Evolutionary conservation across 1,139 yeast genomes (phyloP).

Genomic region (Sugiyamaella neomexicana): DNA sequence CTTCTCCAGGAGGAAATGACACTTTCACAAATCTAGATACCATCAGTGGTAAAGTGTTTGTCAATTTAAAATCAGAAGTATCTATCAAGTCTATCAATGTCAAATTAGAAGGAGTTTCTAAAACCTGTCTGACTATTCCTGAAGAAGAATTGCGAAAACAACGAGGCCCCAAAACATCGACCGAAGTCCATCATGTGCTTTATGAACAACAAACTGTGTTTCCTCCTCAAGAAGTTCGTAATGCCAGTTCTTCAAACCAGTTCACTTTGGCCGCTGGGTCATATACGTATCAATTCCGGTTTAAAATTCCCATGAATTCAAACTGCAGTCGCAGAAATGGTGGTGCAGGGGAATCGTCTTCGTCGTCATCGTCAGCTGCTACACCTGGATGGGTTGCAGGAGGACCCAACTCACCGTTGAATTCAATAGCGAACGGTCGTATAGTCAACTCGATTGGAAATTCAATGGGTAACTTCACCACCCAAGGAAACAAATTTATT

Average conservation of each 20-base stretch:
- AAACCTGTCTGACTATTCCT: conserved; percentile 36
- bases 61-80: conserved; percentile 50
- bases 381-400: conserved; percentile 1
- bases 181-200: conserved; percentile 56
- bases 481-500: conserved; percentile 42
- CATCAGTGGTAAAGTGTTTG: conserved; percentile 50
- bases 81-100: conserved; percentile 55
- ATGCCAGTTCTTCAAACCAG: conserved; percentile 51
- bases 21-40: conserved; percentile 56
- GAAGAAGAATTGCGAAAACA: conserved; percentile 26
- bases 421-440: conserved; percentile 2
- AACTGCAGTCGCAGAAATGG: conserved; percentile 46
- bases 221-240: conserved; percentile 58
- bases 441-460: not conserved
- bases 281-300: conserved; percentile 58
- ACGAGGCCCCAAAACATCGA: conserved; percentile 30
- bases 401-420: conserved; percentile 4
- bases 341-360: conserved; percentile 12
- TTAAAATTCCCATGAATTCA: conserved; percentile 53
- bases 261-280: conserved; percentile 63
- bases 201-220: conserved; percentile 58
- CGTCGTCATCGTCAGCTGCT: not conserved
- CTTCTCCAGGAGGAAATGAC: conserved; percentile 17
- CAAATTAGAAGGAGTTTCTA: conserved; percentile 58
- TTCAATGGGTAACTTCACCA: conserved; percentile 3